These are phyloP conservation scores for Colletotrichum spaethianum DNA, from an alignment of 2,329 filamentous ascomycete species.

Conservation along the genomic window DNA sequence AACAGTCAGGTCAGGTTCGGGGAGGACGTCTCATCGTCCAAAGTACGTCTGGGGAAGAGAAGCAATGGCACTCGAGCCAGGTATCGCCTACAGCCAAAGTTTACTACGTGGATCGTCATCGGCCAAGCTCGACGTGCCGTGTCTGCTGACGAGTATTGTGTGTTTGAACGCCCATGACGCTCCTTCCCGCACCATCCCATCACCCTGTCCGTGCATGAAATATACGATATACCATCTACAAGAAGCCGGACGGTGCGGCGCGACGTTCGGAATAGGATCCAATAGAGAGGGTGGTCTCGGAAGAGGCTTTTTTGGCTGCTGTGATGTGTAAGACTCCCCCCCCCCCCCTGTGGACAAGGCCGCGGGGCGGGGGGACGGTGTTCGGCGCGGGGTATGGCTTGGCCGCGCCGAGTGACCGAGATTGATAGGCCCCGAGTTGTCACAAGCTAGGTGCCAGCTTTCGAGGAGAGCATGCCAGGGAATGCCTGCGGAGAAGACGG, in stretches of 20 bases:
- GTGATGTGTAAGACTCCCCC: background rate
- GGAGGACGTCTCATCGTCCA: slow-evolving; percentile 10
- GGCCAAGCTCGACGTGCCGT: background rate
- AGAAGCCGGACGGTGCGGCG: background rate
- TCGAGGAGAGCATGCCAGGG: background rate
- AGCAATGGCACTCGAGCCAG: slow-evolving; percentile 11
- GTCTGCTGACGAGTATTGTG: slow-evolving; percentile 14
- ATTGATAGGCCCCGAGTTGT: slow-evolving; percentile 2
- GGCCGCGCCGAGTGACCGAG: slow-evolving; percentile 5
- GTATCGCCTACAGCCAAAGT: slow-evolving; percentile 6
- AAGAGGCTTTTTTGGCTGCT: background rate
- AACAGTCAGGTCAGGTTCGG: no score
- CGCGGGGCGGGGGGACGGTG: background rate
- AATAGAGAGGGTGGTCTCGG: background rate
- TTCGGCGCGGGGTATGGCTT: slow-evolving; percentile 14
- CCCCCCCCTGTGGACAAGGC: background rate
- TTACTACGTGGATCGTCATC: background rate
- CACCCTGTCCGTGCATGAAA: background rate
- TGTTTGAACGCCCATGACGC: slow-evolving; percentile 23
- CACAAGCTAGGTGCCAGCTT: slow-evolving; percentile 16
- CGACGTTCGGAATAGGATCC: background rate
- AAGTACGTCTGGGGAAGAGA: slow-evolving; percentile 25
- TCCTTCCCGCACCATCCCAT: slow-evolving; percentile 1
- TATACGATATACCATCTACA: background rate
- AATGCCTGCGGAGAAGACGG: background rate